Base-by-base conservation (phyloP, 345 rosid genomes). In the Toxicodendron radicans region DNA sequence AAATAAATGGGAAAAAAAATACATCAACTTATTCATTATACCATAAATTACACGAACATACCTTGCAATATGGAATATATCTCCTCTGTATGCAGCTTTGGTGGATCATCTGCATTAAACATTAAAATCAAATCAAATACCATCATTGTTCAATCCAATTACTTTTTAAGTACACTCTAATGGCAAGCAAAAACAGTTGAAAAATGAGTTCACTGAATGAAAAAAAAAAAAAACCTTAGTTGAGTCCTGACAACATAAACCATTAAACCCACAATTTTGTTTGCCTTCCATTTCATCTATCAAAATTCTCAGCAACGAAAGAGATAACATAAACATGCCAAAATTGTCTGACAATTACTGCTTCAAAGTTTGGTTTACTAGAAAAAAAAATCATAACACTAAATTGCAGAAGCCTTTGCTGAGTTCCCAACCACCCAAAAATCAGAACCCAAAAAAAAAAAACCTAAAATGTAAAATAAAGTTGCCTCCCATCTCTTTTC, bases 1-100 rank as follows among this genome's bases (percentile, higher is more conserved):
- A 51, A 24, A 24, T 12, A 58, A 56, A 27, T 38, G 5, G 45
- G 67, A 21, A 1, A 60, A 18, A 60, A 21, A 23, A 4, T 33
- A 12, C 38, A 13, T 32, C 30, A 9, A 14, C 11, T 33, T 41
- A 4, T 41, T 64, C 45, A 43, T 41, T 17, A 49, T 46, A 53
- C 30, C 17, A 33, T 3, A 32, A 46, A 41, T 49, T 17, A 45
- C 17, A 20, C 10, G 63, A 12, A 71, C 83, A 32, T 78, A 87
- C 91, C 73, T 1, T 0, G 4, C 30, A 87, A 12, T n/a, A 85
- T 64, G 24, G 77, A 32, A 49, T 45, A 14, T 38, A 85, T 64
- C 56, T 79, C 77, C 46, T 68, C 33, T 0, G 56, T 10, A 4
- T 75, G 59, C 30, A 32, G 56, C 24, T 54, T 69, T 43, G 16